These are phyloP conservation scores for Trichophyton equinum DNA, from an alignment of 2,329 filamentous ascomycete genomes.

Conservation along the genomic window DNA sequence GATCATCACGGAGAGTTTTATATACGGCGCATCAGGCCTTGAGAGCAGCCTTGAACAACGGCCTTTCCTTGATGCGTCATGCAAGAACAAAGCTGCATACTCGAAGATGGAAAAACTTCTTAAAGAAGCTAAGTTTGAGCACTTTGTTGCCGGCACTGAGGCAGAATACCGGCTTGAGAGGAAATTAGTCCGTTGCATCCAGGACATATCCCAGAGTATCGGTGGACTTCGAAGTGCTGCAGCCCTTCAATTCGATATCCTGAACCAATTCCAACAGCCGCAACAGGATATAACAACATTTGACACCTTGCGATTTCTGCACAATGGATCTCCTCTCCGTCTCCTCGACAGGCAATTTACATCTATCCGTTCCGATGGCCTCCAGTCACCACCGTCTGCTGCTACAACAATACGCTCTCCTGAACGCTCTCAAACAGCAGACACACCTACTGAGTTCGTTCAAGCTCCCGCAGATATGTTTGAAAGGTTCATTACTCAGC, in stretches of 20 bases:
- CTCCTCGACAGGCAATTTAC: not conserved
- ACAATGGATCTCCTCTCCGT: constrained; percentile 9
- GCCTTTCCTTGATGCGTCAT: constrained; percentile 50
- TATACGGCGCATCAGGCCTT: constrained; percentile 49
- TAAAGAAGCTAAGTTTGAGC: constrained; percentile 77
- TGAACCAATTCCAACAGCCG: constrained; percentile 46
- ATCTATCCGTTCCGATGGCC: not conserved
- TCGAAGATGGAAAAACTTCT: constrained; percentile 62
- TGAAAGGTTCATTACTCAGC: constrained; percentile 70
- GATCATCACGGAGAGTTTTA: constrained; percentile 68
- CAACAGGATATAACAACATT: not conserved
- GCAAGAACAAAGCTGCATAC: constrained; percentile 55
- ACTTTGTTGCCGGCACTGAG: constrained; percentile 70
- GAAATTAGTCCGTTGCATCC: constrained; percentile 69
- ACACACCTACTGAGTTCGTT: constrained; percentile 8
- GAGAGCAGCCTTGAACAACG: constrained; percentile 62
- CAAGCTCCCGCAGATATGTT: constrained; percentile 66
- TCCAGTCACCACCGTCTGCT: constrained; percentile 6
- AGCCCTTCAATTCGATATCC: constrained; percentile 71
- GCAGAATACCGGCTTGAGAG: constrained; percentile 66
- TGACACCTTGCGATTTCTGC: constrained; percentile 1
- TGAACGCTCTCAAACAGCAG: not conserved
- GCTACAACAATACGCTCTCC: constrained; percentile 1
- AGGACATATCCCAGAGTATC: constrained; percentile 74
- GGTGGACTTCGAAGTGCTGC: constrained; percentile 84